phyloP scores from a whole-genome alignment of 2,329 filamentous ascomycete genomes.

The Fusarium veterinarium region DNA sequence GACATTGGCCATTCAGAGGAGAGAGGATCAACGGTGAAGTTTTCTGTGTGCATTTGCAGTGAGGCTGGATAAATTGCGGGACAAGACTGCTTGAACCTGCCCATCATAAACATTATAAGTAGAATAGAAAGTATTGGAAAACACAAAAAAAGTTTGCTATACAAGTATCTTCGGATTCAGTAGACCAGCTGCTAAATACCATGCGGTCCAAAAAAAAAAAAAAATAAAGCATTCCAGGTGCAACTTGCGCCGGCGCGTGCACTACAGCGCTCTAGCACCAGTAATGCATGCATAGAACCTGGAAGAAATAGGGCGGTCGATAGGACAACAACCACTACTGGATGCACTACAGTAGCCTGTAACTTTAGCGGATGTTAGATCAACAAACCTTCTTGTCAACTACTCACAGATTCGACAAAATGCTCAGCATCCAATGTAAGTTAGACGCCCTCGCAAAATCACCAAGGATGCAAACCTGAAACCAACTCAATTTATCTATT shows the following conservation, averaged over 20 bases:
- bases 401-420: too few species aligned
- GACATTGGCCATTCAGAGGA: not conserved
- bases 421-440: not conserved
- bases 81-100: not conserved
- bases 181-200: not conserved
- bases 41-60: not conserved
- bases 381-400: not conserved
- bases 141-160: not conserved
- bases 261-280: not conserved
- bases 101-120: rapidly evolving
- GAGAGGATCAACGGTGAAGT: not conserved
- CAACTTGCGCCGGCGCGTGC: not conserved
- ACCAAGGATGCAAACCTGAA: too few species aligned
- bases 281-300: too few species aligned
- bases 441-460: too few species aligned
- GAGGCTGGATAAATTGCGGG: not conserved
- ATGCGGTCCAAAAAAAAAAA: not conserved
- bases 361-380: too few species aligned
- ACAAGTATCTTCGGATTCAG: not conserved
- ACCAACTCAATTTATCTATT: rapidly evolving
- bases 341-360: not conserved
- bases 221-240: not conserved
- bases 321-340: not conserved
- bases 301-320: too few species aligned
- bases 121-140: not conserved